Evolutionary conservation across 2,329 filamentous ascomycete species (phyloP).

Genomic region (Pyrenochaeta sp.): DNA sequence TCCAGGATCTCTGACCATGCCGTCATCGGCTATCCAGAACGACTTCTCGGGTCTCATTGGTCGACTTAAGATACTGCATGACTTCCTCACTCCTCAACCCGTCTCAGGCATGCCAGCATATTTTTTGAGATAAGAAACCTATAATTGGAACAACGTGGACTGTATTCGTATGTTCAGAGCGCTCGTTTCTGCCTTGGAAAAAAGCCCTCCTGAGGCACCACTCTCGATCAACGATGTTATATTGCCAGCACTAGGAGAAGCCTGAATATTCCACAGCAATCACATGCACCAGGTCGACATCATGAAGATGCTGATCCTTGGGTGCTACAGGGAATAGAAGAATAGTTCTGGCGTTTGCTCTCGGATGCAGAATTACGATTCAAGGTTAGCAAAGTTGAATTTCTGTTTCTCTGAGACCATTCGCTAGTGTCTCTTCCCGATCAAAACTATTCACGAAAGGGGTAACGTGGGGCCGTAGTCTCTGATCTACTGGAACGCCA

Average conservation of each 20-base stretch:
- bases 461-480: slow-evolving; percentile 21
- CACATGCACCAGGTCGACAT: slow-evolving; percentile 39
- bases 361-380: slow-evolving; percentile 17
- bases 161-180: slow-evolving; percentile 44
- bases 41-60: slow-evolving; percentile 19
- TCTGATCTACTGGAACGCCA: no score
- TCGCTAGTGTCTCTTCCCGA: slow-evolving; percentile 7
- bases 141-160: slow-evolving; percentile 52
- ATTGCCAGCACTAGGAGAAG: slow-evolving; percentile 28
- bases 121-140: slow-evolving; percentile 49
- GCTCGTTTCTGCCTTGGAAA: slow-evolving; percentile 44
- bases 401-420: no score
- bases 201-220: no score
- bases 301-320: slow-evolving; percentile 31
- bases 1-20: no score
- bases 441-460: slow-evolving; percentile 17
- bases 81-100: slow-evolving; percentile 29
- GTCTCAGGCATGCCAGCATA: slow-evolving; percentile 39
- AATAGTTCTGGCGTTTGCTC: slow-evolving; percentile 18
- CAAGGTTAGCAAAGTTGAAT: slow-evolving; percentile 7
- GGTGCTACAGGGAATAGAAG: slow-evolving; percentile 29
- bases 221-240: slow-evolving; percentile 45
- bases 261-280: slow-evolving; percentile 26
- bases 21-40: no score
- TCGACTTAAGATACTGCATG: slow-evolving; percentile 21